Evolutionary conservation across 2,329 filamentous ascomycete genomes (phyloP), one percentile per base, ranked within the genome.

Genomic region (Alternaria brassicicola): DNA sequence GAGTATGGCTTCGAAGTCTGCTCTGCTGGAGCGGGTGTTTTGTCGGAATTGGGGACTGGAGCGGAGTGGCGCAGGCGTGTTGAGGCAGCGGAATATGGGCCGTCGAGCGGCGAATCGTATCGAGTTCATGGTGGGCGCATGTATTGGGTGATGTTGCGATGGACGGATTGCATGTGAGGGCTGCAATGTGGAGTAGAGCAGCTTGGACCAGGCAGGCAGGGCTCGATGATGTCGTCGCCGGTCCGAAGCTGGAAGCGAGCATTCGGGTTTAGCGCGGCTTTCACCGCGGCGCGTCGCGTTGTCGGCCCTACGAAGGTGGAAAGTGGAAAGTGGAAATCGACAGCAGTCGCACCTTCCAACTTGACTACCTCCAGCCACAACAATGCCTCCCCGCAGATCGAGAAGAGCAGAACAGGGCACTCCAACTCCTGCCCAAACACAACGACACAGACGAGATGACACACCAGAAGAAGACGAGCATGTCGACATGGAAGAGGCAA

Each of bases 81-180:
- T 56, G 33, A 76, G 69, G 52, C 67, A 74, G 46, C 67, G 74
- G 63, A 68, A 64, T 30, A 73, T 23, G 17, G 73, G 70, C 36
- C 72, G 73, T 42, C 68, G 69, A 47, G 68, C 62, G 59, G 70
- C 61, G 19, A 69, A 60, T 47, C 75, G 74, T 63, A 72, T 42
- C 47, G 69, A 53, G 7, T 63, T 74, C 73, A 76, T 76, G 64
- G 62, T 58, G 63, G 62, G 50, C 64, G n/a, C 31, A 54, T 39
- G 45, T 49, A 23, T 15, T 31, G 54, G 31, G 28, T 17, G 25
- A 23, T 15, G 43, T 41, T 36, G 15, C 12, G 52, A n/a, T 41
- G 45, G 28, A 42, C 35, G 45, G 21, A 35, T 38, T 28, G 12
- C n/a, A n/a, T n/a, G n/a, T n/a, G 30, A 50, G 56, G 43, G 52